Percentiles rank a stretch among this genome's conserved stretches.
Conservation (phyloP, 2,329 filamentous ascomycete genomes). For the Hypoxylon sp. region DNA sequence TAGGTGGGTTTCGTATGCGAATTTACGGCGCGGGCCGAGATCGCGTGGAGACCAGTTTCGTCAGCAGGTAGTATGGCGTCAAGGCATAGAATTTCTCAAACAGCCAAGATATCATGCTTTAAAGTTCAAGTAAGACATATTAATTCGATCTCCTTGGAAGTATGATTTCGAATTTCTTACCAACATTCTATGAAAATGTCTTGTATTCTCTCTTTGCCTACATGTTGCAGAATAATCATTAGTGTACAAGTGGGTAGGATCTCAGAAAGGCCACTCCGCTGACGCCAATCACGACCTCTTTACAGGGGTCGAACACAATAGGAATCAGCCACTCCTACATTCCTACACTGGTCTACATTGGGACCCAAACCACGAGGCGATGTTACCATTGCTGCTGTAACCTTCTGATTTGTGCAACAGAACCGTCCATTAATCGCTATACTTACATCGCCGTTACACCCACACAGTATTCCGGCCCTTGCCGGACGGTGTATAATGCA, state of each 20-base stretch:
- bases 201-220: not conserved
- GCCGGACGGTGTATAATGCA: conserved; percentile 11
- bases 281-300: not conserved
- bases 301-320: not conserved
- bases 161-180: not conserved
- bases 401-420: conserved; percentile 2
- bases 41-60: conserved; percentile 2
- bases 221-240: not conserved
- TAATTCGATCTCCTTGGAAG: not conserved
- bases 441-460: not conserved
- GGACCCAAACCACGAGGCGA: conserved; percentile 18
- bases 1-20: conserved; percentile 4
- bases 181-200: not conserved
- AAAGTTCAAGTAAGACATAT: not conserved
- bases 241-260: not conserved
- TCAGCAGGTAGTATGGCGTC: conserved; percentile 8
- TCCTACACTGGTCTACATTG: conserved; percentile 11
- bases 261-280: not conserved
- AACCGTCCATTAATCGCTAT: not conserved
- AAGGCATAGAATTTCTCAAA: not conserved
- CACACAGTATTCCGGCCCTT: conserved; percentile 9
- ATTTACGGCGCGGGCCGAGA: conserved; percentile 18
- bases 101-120: not conserved
- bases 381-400: conserved; percentile 10
- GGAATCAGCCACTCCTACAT: not conserved